Evolutionary conservation across 176 grass and related monocot genomes (phyloP).

Genomic region (Lolium multiflorum): DNA sequence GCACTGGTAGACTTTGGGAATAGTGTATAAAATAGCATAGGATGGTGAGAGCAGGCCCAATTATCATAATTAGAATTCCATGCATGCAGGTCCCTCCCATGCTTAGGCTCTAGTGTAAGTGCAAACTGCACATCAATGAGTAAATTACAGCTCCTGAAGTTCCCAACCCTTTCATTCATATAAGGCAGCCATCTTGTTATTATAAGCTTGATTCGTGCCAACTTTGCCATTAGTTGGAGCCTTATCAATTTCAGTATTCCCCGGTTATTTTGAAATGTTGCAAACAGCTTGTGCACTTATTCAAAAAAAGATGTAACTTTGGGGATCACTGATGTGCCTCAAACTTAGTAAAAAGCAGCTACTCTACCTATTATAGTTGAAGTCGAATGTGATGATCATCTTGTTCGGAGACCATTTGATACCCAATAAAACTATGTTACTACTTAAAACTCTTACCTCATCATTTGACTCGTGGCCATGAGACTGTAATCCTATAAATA

Average conservation of each 20-base stretch:
- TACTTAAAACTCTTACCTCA: constrained; percentile 59
- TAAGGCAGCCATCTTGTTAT: not conserved
- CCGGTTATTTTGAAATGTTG: not conserved
- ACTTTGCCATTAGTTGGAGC: not conserved
- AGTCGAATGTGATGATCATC: not conserved
- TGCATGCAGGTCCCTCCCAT: constrained; percentile 23
- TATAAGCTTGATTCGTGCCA: not conserved
- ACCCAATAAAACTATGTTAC: constrained; percentile 25
- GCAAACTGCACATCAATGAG: not conserved
- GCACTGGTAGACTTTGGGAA: constrained; percentile 17
- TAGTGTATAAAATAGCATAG: not conserved
- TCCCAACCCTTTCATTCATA: not conserved
- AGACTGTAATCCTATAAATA: constrained; percentile 70
- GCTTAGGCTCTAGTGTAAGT: not conserved
- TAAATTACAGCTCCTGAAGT: constrained; percentile 18
- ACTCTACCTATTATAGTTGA: constrained; percentile 10
- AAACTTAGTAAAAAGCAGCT: constrained; percentile 24
- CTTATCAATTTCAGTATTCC: constrained; percentile 22
- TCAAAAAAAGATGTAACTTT: constrained; percentile 16
- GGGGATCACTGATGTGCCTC: not conserved
- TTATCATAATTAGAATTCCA: constrained; percentile 24
- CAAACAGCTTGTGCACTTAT: constrained; percentile 22
- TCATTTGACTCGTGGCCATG: constrained; percentile 76
- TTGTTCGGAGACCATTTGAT: constrained; percentile 24
- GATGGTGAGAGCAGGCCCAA: constrained; percentile 1